phyloP scores from a whole-genome alignment of 2,329 filamentous ascomycete genomes.

The Geosmithia putterillii region DNA sequence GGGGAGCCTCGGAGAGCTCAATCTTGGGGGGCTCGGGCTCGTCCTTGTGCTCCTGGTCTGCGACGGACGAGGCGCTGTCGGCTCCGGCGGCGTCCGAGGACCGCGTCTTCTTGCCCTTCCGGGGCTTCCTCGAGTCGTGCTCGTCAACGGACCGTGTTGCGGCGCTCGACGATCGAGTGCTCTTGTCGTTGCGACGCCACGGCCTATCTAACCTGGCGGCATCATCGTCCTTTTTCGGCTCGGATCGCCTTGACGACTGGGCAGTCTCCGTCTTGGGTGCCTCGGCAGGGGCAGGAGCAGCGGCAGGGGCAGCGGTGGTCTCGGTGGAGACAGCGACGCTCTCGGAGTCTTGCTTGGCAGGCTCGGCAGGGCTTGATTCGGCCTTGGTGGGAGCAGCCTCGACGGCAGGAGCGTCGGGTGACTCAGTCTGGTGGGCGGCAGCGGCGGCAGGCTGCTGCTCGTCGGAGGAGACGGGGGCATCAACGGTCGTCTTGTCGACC shows the following conservation, averaged over 20 bases:
- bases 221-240: conserved; percentile 24
- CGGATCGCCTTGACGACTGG: conserved; percentile 16
- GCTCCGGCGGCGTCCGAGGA: conserved; percentile 25
- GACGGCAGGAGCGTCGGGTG: conserved; percentile 8
- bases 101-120: conserved; percentile 51
- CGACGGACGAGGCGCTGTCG: conserved; percentile 37
- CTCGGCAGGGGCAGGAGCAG: no score
- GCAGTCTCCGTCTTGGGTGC: conserved; percentile 21
- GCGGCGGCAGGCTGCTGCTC: neutral
- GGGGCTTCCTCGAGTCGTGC: conserved; percentile 26
- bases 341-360: conserved; percentile 10
- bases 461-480: neutral
- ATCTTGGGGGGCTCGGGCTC: conserved; percentile 38
- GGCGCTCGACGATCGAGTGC: conserved; percentile 48
- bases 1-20: conserved; percentile 66
- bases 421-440: conserved; percentile 6
- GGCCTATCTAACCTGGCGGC: conserved; percentile 23
- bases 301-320: conserved; percentile 20
- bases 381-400: conserved; percentile 11
- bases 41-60: conserved; percentile 42
- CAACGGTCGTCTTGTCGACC: neutral
- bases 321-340: conserved; percentile 11
- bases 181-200: conserved; percentile 28
- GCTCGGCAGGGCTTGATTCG: conserved; percentile 8
- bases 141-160: conserved; percentile 58